Base-by-base conservation (phyloP, 108 stramenopile genomes). In the Skeletonema tropicum region DNA sequence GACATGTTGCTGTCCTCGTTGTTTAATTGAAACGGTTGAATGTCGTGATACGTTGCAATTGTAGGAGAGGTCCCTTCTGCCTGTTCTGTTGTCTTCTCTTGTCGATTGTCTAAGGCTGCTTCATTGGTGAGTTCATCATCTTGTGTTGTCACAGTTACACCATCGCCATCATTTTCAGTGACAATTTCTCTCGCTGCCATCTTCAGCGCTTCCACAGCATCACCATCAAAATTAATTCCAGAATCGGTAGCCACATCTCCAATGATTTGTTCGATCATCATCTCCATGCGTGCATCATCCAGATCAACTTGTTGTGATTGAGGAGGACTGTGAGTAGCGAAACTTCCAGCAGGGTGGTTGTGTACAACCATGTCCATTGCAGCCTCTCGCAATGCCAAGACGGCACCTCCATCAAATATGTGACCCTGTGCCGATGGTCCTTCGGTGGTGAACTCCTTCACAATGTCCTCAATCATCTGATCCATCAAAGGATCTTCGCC, bases 381-480 rank as follows among this genome's bases (percentile, higher is more conserved):
- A 31, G 72, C 72, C 35, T 73, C 72, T 48, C 72, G 46, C 25
- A 73, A 36, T 19, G 32, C 72, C 21, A 36, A 55, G 17, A 73
- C 48, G 9, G 72, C 72, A 57, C 48, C 64, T 23, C 62, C 72
- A 73, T 73, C 72, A 73, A 64, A 72, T 49, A 62, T 48, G 14
- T 62, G 61, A 8, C 58, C 48, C 5, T 49, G 48, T 6, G 17
- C n/a, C 48, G 19, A 49, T 49, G 19, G 17, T 7, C 46, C 41
- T 14, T 41, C 42, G 33, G 30, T 55, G 19, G 55, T 70, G 19
- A 70, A 73, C 35, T 73, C 63, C 33, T 17, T 30, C 6, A 73
- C 72, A 33, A 73, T 63, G 7, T 64, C 49, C 33, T 73, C 72
- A 64, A 73, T 73, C 72, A 73, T 73, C 32, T 64, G 72, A 23